Conservation (phyloP, 2,329 filamentous ascomycete genomes). For the Simplicillium sp. region DNA sequence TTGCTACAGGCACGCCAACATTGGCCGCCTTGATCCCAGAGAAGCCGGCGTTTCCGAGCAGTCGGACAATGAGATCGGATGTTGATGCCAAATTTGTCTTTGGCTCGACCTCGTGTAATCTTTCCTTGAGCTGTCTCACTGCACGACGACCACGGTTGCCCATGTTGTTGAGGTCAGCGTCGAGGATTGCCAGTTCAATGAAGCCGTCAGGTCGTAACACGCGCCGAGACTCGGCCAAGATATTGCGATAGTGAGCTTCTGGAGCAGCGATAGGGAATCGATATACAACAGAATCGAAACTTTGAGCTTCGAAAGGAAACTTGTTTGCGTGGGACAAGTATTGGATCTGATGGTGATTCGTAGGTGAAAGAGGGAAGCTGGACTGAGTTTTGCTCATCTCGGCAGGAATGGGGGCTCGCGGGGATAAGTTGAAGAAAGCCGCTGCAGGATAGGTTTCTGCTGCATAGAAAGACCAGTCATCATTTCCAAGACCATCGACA, state of each 20-base stretch:
- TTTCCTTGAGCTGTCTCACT: conserved; percentile 62
- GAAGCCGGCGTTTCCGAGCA: conserved; percentile 62
- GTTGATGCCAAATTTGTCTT: conserved; percentile 51
- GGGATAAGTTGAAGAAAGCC: conserved; percentile 68
- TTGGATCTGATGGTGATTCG: conserved; percentile 68
- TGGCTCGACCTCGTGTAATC: conserved; percentile 51
- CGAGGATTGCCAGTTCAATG: conserved; percentile 69
- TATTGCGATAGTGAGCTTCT: conserved; percentile 58
- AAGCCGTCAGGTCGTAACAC: conserved; percentile 71
- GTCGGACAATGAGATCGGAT: conserved; percentile 51
- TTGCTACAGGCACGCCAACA: conserved; percentile 67
- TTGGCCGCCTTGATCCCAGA: conserved; percentile 64
- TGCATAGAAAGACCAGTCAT: conserved; percentile 82
- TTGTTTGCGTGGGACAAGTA: conserved; percentile 52
- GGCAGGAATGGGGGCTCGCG: conserved; percentile 40
- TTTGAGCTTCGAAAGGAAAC: conserved; percentile 68
- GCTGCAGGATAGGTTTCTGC: conserved; percentile 69
- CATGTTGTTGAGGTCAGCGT: conserved; percentile 77
- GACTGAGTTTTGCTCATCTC: conserved; percentile 30
- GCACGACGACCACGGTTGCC: conserved; percentile 60
- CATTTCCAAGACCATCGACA: conserved; percentile 76
- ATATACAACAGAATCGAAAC: conserved; percentile 67
- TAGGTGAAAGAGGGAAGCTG: conserved; percentile 45
- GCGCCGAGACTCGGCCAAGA: conserved; percentile 66
- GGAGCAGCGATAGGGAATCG: conserved; percentile 65